Conservation (phyloP, 768 basidiomycete species). For the Lentinula edodes region DNA sequence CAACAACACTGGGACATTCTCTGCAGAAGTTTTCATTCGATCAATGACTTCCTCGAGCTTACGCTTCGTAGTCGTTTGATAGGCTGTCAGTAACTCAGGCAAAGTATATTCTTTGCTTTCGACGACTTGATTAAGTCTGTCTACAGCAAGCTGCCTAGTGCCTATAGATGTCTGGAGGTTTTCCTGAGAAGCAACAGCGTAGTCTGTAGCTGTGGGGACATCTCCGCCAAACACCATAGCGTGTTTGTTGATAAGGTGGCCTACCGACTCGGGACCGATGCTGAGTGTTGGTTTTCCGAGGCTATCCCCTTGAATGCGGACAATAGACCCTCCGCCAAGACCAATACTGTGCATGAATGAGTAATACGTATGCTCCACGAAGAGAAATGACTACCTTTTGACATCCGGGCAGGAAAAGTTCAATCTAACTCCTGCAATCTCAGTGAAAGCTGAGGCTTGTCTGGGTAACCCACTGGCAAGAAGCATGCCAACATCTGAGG, state of each 20-base stretch:
- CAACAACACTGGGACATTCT: constrained; percentile 46
- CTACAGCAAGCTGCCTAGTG: background rate
- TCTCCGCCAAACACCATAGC: constrained; percentile 46
- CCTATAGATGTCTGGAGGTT: background rate
- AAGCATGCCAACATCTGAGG: constrained; percentile 49
- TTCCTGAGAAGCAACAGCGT: constrained; percentile 35
- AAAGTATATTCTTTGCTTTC: constrained; percentile 9
- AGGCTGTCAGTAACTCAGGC: constrained; percentile 21
- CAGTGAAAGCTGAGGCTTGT: constrained; percentile 49
- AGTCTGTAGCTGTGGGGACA: constrained; percentile 48
- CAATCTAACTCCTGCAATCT: constrained; percentile 45
- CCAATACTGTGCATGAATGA: constrained; percentile 31
- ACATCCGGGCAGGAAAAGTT: constrained; percentile 52
- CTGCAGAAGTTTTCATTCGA: constrained; percentile 50
- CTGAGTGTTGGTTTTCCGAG: constrained; percentile 20
- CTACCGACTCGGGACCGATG: constrained; percentile 54
- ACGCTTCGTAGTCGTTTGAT: constrained; percentile 34
- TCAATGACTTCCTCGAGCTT: constrained; percentile 48
- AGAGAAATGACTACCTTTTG: constrained; percentile 20
- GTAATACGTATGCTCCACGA: too few species aligned
- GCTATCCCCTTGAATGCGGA: constrained; percentile 20
- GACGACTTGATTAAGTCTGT: constrained; percentile 19
- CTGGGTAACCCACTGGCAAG: constrained; percentile 47
- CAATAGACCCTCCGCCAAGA: constrained; percentile 51
- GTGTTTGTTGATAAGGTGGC: constrained; percentile 35